A percentile compares a stretch with the other conserved stretches of the same genome.
These are phyloP conservation scores for Amniculicola lignicola DNA, from an alignment of 495 filamentous ascomycete genomes.

Conservation along the genomic window DNA sequence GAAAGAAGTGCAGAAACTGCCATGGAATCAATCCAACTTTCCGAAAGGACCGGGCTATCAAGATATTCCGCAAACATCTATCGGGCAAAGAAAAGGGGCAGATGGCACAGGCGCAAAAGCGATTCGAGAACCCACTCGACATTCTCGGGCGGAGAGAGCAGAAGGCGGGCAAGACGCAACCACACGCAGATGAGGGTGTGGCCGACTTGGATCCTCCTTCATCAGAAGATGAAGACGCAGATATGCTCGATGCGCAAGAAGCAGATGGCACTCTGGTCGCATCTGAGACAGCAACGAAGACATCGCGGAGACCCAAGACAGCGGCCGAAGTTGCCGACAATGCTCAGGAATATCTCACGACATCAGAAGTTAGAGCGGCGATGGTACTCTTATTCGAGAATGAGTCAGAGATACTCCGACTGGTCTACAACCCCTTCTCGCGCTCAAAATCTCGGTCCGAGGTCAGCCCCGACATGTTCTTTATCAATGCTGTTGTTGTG, in stretches of 20 bases:
- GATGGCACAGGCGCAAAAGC: slow-evolving; percentile 69
- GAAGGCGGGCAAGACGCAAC: slow-evolving; percentile 27
- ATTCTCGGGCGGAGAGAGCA: slow-evolving; percentile 37
- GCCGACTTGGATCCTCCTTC: slow-evolving; percentile 57
- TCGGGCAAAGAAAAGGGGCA: slow-evolving; percentile 64
- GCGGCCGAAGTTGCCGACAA: slow-evolving; percentile 37
- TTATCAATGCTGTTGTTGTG: slow-evolving; percentile 77
- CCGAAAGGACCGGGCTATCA: slow-evolving; percentile 80
- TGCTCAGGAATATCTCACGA: slow-evolving; percentile 63
- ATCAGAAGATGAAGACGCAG: slow-evolving; percentile 44
- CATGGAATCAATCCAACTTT: slow-evolving; percentile 62
- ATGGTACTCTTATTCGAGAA: slow-evolving; percentile 79
- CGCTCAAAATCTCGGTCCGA: slow-evolving; percentile 48
- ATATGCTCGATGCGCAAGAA: slow-evolving; percentile 47
- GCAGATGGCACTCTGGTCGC: slow-evolving; percentile 39
- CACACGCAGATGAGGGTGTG: slow-evolving; percentile 64
- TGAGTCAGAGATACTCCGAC: slow-evolving; percentile 72
- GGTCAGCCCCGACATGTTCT: slow-evolving; percentile 84
- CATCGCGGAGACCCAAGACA: slow-evolving; percentile 41
- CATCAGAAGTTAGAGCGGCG: slow-evolving; percentile 71
- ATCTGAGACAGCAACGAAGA: slow-evolving; percentile 40
- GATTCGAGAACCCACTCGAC: slow-evolving; percentile 58
- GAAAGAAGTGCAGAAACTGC: slow-evolving; percentile 72
- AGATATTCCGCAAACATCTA: slow-evolving; percentile 87
- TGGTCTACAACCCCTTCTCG: slow-evolving; percentile 78